Conservation (phyloP, 2,329 filamentous ascomycete species). For the Microdochium nivale region DNA sequence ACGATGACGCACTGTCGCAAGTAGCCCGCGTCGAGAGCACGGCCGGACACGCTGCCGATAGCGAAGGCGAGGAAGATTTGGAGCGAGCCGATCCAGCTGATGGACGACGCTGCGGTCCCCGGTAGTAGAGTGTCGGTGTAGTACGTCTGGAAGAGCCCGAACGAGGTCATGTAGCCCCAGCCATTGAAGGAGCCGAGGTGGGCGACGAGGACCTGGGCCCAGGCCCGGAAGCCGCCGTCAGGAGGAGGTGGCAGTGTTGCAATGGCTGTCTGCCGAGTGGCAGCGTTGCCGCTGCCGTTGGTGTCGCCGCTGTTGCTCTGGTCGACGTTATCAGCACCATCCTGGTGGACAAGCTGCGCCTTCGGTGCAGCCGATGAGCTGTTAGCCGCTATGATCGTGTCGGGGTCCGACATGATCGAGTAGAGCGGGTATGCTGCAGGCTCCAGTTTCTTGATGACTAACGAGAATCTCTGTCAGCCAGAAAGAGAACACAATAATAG, state of each 20-base stretch:
- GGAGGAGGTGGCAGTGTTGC: conserved; percentile 3
- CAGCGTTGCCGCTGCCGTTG: neutral
- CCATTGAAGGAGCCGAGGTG: conserved; percentile 2
- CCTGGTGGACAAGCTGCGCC: neutral
- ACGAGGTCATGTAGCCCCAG: conserved; percentile 12
- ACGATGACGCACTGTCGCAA: conserved; percentile 17
- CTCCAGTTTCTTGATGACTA: neutral
- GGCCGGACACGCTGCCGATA: conserved; percentile 27
- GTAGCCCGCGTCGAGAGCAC: conserved; percentile 28
- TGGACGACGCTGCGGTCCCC: conserved; percentile 20
- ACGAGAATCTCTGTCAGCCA: neutral
- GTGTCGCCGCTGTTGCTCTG: neutral
- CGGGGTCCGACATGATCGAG: neutral
- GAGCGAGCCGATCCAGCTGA: conserved; percentile 37
- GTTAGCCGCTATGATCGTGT: neutral
- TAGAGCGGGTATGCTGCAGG: neutral
- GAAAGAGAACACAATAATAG: neutral
- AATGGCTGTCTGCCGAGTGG: neutral
- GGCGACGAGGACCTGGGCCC: conserved; percentile 1
- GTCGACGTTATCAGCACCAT: neutral
- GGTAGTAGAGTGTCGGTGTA: conserved; percentile 11
- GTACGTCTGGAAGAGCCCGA: conserved; percentile 22
- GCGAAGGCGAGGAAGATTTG: conserved; percentile 33
- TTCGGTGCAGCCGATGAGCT: neutral
- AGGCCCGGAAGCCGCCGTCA: neutral